phyloP scores from a whole-genome alignment of 306 rosid genomes.

The Morella rubra region DNA sequence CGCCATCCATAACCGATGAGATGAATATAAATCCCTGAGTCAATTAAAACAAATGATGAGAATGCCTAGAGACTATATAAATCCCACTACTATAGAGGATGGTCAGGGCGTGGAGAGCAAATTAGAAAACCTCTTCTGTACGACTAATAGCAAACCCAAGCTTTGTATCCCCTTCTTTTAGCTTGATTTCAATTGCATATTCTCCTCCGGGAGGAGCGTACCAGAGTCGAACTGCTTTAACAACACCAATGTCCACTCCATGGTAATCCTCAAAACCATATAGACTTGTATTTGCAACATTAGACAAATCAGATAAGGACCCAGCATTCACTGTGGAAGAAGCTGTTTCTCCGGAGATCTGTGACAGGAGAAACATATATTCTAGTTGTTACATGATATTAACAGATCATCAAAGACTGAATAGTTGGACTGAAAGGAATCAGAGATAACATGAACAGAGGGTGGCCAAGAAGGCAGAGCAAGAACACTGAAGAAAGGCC shows the following conservation, averaged over 20 bases:
- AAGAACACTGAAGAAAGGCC: not conserved
- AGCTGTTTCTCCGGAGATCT: constrained; percentile 96
- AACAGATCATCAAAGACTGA: not conserved
- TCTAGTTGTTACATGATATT: not conserved
- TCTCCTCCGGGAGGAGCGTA: constrained; percentile 86
- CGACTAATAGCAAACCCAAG: constrained; percentile 93
- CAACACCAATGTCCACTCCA: constrained; percentile 86
- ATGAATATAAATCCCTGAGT: constrained; percentile 83
- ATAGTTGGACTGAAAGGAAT: not conserved
- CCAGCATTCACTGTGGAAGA: constrained; percentile 85
- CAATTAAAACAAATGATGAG: constrained; percentile 25
- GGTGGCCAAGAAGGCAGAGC: constrained; percentile 1
- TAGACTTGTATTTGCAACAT: constrained; percentile 73
- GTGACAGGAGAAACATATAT: constrained; percentile 12
- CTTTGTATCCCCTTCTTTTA: constrained; percentile 65
- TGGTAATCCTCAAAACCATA: constrained; percentile 95
- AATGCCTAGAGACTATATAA: not conserved
- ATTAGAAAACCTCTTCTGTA: constrained; percentile 70
- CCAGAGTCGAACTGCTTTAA: constrained; percentile 86
- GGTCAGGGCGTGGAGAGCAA: constrained; percentile 5
- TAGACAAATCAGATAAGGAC: constrained; percentile 81
- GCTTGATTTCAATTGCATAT: constrained; percentile 59
- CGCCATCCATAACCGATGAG: constrained; percentile 59
- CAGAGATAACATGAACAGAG: not conserved
- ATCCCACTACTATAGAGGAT: not conserved